Percentiles rank a stretch among this genome's conserved stretches.
Conservation (phyloP, 495 filamentous ascomycete species). For the Cercophora samala region DNA sequence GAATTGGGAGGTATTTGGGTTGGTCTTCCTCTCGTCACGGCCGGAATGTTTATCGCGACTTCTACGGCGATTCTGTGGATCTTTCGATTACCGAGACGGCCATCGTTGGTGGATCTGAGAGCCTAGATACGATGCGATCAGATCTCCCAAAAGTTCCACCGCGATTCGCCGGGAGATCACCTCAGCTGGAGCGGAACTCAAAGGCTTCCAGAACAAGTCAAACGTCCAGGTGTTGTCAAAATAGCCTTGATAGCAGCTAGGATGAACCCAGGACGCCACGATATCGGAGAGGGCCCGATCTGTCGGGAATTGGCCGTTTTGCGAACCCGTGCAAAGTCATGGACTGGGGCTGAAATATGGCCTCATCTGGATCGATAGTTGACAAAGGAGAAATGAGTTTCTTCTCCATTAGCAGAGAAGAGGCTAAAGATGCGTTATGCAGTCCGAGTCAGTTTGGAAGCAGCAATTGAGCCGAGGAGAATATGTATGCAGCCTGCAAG, state of each 20-base stretch:
- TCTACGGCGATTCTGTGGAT: conserved; percentile 23
- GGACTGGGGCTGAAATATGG: neutral
- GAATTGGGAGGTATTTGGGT: conserved; percentile 28
- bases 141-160: neutral
- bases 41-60: conserved; percentile 23
- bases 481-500: neutral
- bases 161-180: neutral
- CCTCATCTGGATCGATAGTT: neutral
- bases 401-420: neutral
- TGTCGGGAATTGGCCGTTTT: neutral
- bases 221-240: neutral
- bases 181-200: neutral
- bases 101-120: conserved; percentile 1
- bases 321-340: neutral
- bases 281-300: neutral
- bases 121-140: neutral
- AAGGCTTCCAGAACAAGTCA: neutral
- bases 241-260: neutral
- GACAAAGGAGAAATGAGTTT: neutral
- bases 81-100: conserved; percentile 21
- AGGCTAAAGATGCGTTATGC: neutral
- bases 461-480: neutral
- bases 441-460: neutral
- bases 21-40: conserved; percentile 30
- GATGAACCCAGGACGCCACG: neutral